phyloP scores from a whole-genome alignment of 352 stramenopile genomes.

The Salisapilia sapeloensis region DNA sequence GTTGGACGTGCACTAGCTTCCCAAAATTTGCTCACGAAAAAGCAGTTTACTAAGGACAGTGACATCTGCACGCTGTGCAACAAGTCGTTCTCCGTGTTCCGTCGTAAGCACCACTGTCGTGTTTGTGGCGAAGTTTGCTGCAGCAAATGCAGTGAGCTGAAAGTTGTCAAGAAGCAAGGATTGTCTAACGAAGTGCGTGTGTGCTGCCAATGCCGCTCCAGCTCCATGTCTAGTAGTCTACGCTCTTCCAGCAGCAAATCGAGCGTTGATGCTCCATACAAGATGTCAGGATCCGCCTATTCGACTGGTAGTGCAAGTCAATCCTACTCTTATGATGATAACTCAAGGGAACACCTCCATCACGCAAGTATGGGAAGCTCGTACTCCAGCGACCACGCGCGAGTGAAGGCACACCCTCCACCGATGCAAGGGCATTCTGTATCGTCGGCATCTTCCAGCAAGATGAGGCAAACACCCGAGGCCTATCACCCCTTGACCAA shows the following conservation, averaged over 20 bases:
- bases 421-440: too few relatives aligned
- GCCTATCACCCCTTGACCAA: background rate
- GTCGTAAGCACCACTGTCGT: slow-evolving; percentile 73
- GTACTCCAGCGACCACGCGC: too few relatives aligned
- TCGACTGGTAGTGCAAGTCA: too few relatives aligned
- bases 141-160: slow-evolving; percentile 71
- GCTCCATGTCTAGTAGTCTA: slow-evolving; percentile 38
- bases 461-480: too few relatives aligned
- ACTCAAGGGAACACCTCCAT: too few relatives aligned
- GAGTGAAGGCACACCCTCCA: too few relatives aligned
- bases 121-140: slow-evolving; percentile 75
- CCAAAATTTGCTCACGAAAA: slow-evolving; percentile 47
- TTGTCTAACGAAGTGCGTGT: slow-evolving; percentile 59
- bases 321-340: too few relatives aligned
- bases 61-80: slow-evolving; percentile 50
- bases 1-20: slow-evolving; percentile 40
- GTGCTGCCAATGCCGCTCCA: slow-evolving; percentile 45
- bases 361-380: too few relatives aligned
- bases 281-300: too few relatives aligned
- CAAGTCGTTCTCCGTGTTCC: slow-evolving; percentile 59
- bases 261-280: too few relatives aligned
- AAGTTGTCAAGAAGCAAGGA: slow-evolving; percentile 40
- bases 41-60: slow-evolving; percentile 66
- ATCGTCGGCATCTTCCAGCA: too few relatives aligned
- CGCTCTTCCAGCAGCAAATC: slow-evolving; percentile 28